A percentile compares a stretch with the other conserved stretches of the same genome.
These are phyloP conservation scores for Pseudopediastrum boryanum DNA, from an alignment of 139 green algal species.

Conservation along the genomic window DNA sequence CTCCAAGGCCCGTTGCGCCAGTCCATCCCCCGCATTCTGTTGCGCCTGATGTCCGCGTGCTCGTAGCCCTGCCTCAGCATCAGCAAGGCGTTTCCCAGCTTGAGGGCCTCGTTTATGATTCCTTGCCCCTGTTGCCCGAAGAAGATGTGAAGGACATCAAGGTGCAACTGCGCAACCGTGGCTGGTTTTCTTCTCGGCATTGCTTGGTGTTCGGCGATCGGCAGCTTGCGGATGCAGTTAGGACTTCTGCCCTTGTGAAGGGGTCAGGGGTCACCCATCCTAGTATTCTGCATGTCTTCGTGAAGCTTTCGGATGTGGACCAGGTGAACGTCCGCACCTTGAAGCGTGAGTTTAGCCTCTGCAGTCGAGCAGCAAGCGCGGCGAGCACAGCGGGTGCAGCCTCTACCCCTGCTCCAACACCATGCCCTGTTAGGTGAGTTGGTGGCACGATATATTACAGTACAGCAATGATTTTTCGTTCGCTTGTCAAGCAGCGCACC, in stretches of 20 bases:
- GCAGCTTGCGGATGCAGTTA: slow-evolving; percentile 30
- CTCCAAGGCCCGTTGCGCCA: background rate
- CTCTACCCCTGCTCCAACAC: background rate
- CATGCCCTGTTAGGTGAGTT: too few relatives aligned
- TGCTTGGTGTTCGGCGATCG: slow-evolving; percentile 9
- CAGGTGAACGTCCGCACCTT: slow-evolving; percentile 29
- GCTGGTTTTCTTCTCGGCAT: background rate
- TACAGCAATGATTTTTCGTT: too few relatives aligned
- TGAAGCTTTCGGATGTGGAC: slow-evolving; percentile 39
- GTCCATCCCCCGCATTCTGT: too few relatives aligned
- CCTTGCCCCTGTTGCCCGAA: slow-evolving; percentile 6
- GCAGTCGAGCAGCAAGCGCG: slow-evolving; percentile 1
- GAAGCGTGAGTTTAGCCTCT: slow-evolving; percentile 26
- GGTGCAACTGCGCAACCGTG: slow-evolving; percentile 9
- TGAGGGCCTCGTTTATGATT: too few relatives aligned
- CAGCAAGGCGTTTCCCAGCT: background rate
- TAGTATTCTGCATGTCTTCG: slow-evolving; percentile 43
- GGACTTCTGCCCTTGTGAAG: slow-evolving; percentile 17
- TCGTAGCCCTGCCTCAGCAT: background rate
- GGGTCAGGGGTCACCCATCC: slow-evolving; percentile 11
- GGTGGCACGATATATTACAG: too few relatives aligned
- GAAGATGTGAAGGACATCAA: slow-evolving; percentile 21
- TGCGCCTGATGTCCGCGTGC: background rate
- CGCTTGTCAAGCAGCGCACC: too few relatives aligned
- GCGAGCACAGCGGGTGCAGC: background rate